phyloP scores from a whole-genome alignment of 805 yeast genomes.

The Saccharomycopsis schoenii region DNA sequence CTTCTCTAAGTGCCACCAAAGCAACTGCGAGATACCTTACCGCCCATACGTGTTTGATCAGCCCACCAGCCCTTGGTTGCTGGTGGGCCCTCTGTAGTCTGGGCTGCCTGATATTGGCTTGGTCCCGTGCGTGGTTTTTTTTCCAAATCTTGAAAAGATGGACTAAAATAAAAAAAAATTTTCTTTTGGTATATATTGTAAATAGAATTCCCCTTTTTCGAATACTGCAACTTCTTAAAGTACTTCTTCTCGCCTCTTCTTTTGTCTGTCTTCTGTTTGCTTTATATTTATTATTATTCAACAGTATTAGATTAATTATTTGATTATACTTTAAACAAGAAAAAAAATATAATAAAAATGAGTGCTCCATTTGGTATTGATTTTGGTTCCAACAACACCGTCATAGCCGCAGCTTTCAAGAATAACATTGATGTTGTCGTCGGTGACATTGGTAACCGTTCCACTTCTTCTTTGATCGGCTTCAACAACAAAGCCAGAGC shows the following conservation, averaged over 20 bases:
- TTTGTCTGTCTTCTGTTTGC: neutral
- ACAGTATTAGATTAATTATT: no score
- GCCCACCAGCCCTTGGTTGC: neutral
- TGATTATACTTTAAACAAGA: neutral
- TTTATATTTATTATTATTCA: no score
- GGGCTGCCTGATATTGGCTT: no score
- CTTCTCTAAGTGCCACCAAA: neutral
- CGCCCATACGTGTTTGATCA: no score
- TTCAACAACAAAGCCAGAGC: slow-evolving; percentile 84
- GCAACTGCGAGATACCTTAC: neutral
- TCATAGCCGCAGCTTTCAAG: slow-evolving; percentile 93
- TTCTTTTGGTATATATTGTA: neutral
- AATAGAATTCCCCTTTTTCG: neutral
- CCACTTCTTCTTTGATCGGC: slow-evolving; percentile 89
- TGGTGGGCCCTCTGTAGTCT: neutral
- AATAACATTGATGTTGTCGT: slow-evolving; percentile 97
- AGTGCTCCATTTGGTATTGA: slow-evolving; percentile 96
- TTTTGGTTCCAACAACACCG: slow-evolving; percentile 91
- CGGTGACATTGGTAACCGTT: slow-evolving; percentile 96
- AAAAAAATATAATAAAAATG: slow-evolving; percentile 35
- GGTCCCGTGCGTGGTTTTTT: no score
- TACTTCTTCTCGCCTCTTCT: neutral
- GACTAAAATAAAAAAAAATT: neutral
- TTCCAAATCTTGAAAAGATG: neutral
- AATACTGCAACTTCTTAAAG: no score